Evolutionary conservation across 352 stramenopile species (phyloP).

Genomic region (Nothophytophthora sp.): DNA sequence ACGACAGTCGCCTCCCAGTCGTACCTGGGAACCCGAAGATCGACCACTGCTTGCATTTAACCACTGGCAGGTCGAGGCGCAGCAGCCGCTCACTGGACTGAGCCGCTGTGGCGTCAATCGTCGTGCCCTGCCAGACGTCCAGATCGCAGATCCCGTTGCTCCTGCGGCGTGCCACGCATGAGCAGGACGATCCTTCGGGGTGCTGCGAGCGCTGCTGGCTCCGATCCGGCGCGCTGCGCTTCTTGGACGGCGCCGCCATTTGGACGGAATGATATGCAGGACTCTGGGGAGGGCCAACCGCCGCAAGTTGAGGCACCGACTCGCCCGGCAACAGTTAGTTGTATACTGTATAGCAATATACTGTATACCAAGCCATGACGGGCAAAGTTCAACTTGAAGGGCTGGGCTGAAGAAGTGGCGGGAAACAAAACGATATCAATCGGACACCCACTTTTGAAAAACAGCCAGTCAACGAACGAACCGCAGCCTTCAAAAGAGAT

Average conservation of each 20-base stretch:
- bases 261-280: too few species aligned
- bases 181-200: conserved; percentile 14
- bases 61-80: conserved; percentile 36
- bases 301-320: too few species aligned
- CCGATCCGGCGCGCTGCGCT: conserved; percentile 17
- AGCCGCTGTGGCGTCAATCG: conserved; percentile 30
- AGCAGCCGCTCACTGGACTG: conserved; percentile 28
- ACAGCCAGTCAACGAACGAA: too few species aligned
- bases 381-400: too few species aligned
- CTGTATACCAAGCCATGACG: too few species aligned
- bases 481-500: too few species aligned
- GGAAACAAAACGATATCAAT: too few species aligned
- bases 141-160: conserved; percentile 50
- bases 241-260: conserved; percentile 46
- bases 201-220: conserved; percentile 7
- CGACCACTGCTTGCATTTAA: conserved; percentile 54
- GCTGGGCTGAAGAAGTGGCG: too few species aligned
- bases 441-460: too few species aligned
- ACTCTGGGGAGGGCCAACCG: too few species aligned
- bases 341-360: too few species aligned
- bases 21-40: conserved; percentile 34
- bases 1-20: not conserved
- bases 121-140: conserved; percentile 59
- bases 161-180: conserved; percentile 22
- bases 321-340: too few species aligned